phyloP scores from a whole-genome alignment of 495 filamentous ascomycete genomes.

The Chaetomium fimeti region DNA sequence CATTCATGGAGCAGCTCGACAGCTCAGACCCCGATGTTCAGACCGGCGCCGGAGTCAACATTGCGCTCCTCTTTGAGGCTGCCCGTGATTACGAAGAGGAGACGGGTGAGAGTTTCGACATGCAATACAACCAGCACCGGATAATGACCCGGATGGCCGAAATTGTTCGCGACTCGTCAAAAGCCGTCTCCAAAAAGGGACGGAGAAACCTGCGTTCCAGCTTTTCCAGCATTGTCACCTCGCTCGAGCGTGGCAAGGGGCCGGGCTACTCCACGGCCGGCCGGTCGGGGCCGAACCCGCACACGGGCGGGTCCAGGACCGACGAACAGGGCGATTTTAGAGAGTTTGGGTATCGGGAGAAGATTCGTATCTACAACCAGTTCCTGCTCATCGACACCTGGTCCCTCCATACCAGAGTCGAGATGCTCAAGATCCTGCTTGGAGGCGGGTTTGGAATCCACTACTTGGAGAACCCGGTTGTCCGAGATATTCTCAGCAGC shows the following conservation, averaged over 20 bases:
- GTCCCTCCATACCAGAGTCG: constrained; percentile 81
- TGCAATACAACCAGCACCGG: constrained; percentile 53
- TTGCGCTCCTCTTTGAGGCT: constrained; percentile 85
- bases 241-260: constrained; percentile 64
- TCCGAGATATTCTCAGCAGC: constrained; percentile 64
- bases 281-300: constrained; percentile 40
- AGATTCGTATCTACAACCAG: constrained; percentile 68
- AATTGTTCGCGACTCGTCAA: constrained; percentile 60
- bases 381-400: constrained; percentile 83
- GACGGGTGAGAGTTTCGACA: constrained; percentile 49
- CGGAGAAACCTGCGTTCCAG: constrained; percentile 72
- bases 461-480: constrained; percentile 75
- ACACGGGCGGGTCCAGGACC: constrained; percentile 53
- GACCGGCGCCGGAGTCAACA: constrained; percentile 83
- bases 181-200: constrained; percentile 73
- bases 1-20: constrained; percentile 86
- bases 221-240: constrained; percentile 81
- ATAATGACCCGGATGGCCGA: constrained; percentile 56
- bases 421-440: constrained; percentile 71
- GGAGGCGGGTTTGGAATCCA: constrained; percentile 79
- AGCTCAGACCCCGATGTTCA: constrained; percentile 74
- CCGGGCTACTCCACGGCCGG: constrained; percentile 49
- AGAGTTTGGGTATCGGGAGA: constrained; percentile 75
- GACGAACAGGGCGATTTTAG: constrained; percentile 71
- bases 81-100: constrained; percentile 66